Evolutionary conservation across 768 basidiomycete species (phyloP), one percentile per base, ranked within the genome.

Genomic region (Mycena albidolilacea): DNA sequence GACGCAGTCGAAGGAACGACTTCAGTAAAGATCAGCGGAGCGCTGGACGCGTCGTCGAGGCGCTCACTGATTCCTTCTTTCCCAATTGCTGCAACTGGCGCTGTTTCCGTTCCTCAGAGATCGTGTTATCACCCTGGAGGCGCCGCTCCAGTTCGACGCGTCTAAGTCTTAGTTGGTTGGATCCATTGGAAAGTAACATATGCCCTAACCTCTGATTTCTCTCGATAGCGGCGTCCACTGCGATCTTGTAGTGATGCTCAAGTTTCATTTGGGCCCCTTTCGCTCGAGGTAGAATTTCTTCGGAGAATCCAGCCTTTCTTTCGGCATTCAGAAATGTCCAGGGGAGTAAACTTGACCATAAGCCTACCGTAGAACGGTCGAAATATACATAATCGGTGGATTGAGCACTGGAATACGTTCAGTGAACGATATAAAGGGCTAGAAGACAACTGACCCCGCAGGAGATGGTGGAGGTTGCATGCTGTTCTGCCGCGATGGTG

Each of bases 181-280:
- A 43, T 58, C 17, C 23, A 46, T 3, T n/a, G n/a, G 17, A 52
- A 38, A 8, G 9, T 21, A 5, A 43, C 2, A 9, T 41, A 15
- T 39, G 44, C 37, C 48, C 17, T 72, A 83, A 97, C 97, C 97
- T 90, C 65, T 92, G 90, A 80, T 98, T 98, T 64, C 98, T 87
- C 79, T 97, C 97, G 58, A 99, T 95, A 14, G 97, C 97, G 57
- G 94, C 90, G 81, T 98, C 97, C 52, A 99, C 98, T 1, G 95
- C 95, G 50, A 98, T 92, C 82, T 98, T 98, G 84, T 98, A 99
- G 80, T 92, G 98, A 80, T 97, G 93, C 84, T 99, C 98, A 64
- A 99, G 88, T 35, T 97, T 98, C 84, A 98, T 86, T 82, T 98
- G 97, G 3, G 97, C 97, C 50, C 90, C 90, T 81, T 96, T 97